Evolutionary conservation across 2,329 filamentous ascomycete species (phyloP).

Genomic region (Nothophaeocryptopus gaeumannii): DNA sequence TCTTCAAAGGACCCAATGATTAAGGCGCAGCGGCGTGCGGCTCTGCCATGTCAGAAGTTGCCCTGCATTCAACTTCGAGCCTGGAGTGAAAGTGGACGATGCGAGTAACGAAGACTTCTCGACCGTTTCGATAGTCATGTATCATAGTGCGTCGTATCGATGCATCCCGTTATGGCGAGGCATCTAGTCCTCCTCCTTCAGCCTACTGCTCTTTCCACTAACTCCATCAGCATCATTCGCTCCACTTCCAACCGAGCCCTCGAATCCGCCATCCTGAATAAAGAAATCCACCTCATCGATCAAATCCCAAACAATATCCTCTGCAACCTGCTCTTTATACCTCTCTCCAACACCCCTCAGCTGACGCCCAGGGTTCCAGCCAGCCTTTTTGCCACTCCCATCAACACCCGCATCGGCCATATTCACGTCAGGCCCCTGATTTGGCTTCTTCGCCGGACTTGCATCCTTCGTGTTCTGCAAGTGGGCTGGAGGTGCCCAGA

Average conservation of each 20-base stretch:
- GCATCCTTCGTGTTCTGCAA: slow-evolving; percentile 26
- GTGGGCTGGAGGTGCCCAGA: slow-evolving; percentile 78
- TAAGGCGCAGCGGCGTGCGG: too few relatives aligned
- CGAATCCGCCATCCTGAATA: slow-evolving; percentile 62
- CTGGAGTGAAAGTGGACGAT: too few relatives aligned
- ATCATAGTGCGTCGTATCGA: neutral
- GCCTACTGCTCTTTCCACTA: slow-evolving; percentile 18
- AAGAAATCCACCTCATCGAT: slow-evolving; percentile 93
- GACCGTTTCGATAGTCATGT: too few relatives aligned
- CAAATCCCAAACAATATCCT: slow-evolving; percentile 90
- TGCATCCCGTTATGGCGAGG: neutral
- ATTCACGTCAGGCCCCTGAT: slow-evolving; percentile 33
- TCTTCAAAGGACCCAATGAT: too few relatives aligned
- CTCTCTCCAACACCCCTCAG: slow-evolving; percentile 69
- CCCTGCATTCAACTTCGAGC: too few relatives aligned
- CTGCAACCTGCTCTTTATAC: slow-evolving; percentile 88
- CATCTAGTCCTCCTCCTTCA: slow-evolving; percentile 23
- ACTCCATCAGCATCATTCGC: slow-evolving; percentile 22
- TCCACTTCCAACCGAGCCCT: slow-evolving; percentile 27
- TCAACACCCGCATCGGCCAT: slow-evolving; percentile 30
- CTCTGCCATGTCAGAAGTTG: too few relatives aligned
- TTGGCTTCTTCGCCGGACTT: neutral
- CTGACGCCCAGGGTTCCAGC: slow-evolving; percentile 34
- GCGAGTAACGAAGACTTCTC: too few relatives aligned
- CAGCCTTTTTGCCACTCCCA: slow-evolving; percentile 21